Evolutionary conservation across 495 filamentous ascomycete species (phyloP), one percentile per base, ranked within the genome.

Genomic region (Trichoderma asperelloides): DNA sequence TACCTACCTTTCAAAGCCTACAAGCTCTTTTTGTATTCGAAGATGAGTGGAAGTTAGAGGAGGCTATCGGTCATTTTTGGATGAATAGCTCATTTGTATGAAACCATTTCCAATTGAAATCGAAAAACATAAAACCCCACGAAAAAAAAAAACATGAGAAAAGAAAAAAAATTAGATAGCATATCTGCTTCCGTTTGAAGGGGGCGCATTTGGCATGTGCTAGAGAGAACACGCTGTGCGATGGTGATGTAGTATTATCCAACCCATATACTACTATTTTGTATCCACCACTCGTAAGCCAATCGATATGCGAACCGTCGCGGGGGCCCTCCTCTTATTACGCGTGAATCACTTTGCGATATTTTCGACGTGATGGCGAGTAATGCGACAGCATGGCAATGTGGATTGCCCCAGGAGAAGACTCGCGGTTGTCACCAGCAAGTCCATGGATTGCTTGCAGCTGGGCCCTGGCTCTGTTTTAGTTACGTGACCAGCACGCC

Each of bases 41-140:
- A 1, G 55, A 30, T 16, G 55, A 28, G 27, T 37, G 33, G 33
- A 7, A 37, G 11, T 27, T 1, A 12, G 25, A 25, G 25, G 55
- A 60, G 55, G 13, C 28, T 60, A 16, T 28, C 55, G 25, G 55
- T 60, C 55, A 51, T 60, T 60, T 37, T 60, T 18, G n/a, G 23
- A 60, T 60, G 25, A 28, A 60, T 30, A 60, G 55, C 55, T 60
- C 55, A 16, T 60, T 60, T 60, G 55, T 60, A 55, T 30, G 2
- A 60, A 60, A 13, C 27, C 49, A 21, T 28, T 28, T 18, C 12
- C 15, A 60, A 16, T 60, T 7, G 28, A 30, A 60, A 16, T 60
- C 9, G 28, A 15, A 27, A 37, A 37, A 37, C 5, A 37, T 7
- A 60, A 28, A 27, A 28, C 30, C 23, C 25, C 28, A 21, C 16